Base-by-base conservation (phyloP, 2,329 filamentous ascomycete genomes). In the Aspergillus jensenii region DNA sequence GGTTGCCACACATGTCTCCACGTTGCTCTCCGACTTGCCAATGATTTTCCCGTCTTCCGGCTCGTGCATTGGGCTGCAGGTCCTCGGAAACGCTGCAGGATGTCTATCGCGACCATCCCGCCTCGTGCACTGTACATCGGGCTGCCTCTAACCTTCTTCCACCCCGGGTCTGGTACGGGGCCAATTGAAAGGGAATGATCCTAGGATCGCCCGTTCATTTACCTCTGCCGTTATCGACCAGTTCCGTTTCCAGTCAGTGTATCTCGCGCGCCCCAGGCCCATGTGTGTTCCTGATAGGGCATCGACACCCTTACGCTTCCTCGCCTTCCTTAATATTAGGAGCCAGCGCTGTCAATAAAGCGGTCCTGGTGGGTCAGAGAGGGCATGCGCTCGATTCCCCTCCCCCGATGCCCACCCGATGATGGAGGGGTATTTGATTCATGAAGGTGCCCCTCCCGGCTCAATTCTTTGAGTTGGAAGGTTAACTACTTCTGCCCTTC, bases 231-330 rank as follows among this genome's bases (percentile, higher is more conserved):
- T 45, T 44, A 53, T 59, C 27, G 43, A 59, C 41, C 50, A 51
- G 17, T 56, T 49, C 45, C 51, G 52, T 33, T 53, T 53, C 43
- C 41, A 56, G 54, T 50, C 52, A 37, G 44, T 51, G 44, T 41
- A 15, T 41, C 31, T 52, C 7, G 48, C 47, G 53, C 51, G 17
- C 25, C 35, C 56, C 48, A 23, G 52, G 61, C 64, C 68, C 71
- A 73, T 73, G 71, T 74, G 71, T 72, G 27, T 43, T 50, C 53
- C 55, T 73, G 71, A 73, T 73, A 73, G 71, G 71, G 62, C 59
- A 53, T 61, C 55, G 54, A 23, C 47, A 51, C 48, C 39, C 46
- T 56, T 45, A 14, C 48, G 40, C 43, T 43, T 55, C 43, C 21
- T 47, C 23, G 25, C 31, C 12, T 55, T 44, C 49, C 50, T 57